Evolutionary conservation across 1,284 basidiomycete genomes (phyloP).

Genomic region (Neotropicomus parvogracilis): DNA sequence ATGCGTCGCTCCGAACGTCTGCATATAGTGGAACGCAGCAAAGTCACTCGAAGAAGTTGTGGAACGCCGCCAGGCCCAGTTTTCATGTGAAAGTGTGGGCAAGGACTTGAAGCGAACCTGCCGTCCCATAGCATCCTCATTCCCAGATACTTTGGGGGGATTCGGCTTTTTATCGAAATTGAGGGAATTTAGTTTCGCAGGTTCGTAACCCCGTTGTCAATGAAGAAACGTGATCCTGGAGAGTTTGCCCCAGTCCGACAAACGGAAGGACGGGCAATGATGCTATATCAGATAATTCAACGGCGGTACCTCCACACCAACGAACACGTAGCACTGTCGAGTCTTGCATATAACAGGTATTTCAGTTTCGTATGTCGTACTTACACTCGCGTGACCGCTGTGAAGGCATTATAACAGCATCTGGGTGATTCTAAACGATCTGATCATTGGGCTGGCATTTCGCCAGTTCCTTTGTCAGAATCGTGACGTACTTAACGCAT

Average conservation of each 20-base stretch:
- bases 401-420: constrained; percentile 84
- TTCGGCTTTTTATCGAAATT: constrained; percentile 9
- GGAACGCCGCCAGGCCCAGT: constrained; percentile 5
- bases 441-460: constrained; percentile 75
- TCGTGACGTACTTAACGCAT: constrained; percentile 38
- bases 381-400: neutral
- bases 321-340: constrained; percentile 20
- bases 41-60: constrained; percentile 26
- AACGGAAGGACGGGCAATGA: constrained; percentile 44
- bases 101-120: neutral
- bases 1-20: neutral
- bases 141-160: neutral
- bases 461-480: constrained; percentile 71
- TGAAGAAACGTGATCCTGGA: neutral
- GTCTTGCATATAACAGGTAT: constrained; percentile 59
- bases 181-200: constrained; percentile 25
- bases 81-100: constrained; percentile 4
- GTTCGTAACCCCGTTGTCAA: constrained; percentile 14
- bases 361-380: constrained; percentile 16
- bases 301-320: constrained; percentile 29
- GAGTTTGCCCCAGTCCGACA: constrained; percentile 41
- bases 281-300: constrained; percentile 41
- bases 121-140: neutral
- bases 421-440: constrained; percentile 90
- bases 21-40: constrained; percentile 30